Conservation (phyloP, 2,329 filamentous ascomycete species). For the Arthrobotrys megalospora region DNA sequence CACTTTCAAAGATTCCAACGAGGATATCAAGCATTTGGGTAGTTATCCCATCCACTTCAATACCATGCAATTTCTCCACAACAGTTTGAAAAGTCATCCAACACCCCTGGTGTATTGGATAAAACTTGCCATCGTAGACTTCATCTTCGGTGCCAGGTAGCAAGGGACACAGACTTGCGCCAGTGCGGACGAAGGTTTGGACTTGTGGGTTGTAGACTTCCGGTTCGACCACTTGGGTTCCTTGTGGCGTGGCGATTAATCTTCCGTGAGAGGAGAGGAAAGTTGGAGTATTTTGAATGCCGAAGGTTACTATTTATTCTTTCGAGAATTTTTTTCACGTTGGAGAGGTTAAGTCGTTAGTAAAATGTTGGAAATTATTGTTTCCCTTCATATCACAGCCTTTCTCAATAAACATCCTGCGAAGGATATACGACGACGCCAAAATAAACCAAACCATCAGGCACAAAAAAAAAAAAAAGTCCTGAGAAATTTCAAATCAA, state of each 20-base stretch:
- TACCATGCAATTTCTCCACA: not conserved
- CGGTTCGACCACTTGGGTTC: not conserved
- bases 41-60: not conserved
- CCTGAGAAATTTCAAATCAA: too few species aligned
- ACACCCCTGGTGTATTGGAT: conserved; percentile 16
- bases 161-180: conserved; percentile 14
- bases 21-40: not conserved
- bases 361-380: too few species aligned
- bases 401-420: too few species aligned
- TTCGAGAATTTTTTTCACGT: too few species aligned
- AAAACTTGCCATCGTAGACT: conserved; percentile 33
- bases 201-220: not conserved
- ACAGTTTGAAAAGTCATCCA: not conserved
- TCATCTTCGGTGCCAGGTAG: not conserved
- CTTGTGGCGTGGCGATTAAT: not conserved
- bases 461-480: too few species aligned
- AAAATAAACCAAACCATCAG: too few species aligned
- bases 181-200: not conserved
- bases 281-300: not conserved
- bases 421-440: too few species aligned
- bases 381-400: too few species aligned
- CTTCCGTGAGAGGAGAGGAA: not conserved
- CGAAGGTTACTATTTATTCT: conserved; percentile 2
- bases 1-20: not conserved
- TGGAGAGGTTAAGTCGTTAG: too few species aligned